Evolutionary conservation across 2,329 filamentous ascomycete species (phyloP), one percentile per base, ranked within the genome.

Genomic region (Cadophora luteo-olivacea): DNA sequence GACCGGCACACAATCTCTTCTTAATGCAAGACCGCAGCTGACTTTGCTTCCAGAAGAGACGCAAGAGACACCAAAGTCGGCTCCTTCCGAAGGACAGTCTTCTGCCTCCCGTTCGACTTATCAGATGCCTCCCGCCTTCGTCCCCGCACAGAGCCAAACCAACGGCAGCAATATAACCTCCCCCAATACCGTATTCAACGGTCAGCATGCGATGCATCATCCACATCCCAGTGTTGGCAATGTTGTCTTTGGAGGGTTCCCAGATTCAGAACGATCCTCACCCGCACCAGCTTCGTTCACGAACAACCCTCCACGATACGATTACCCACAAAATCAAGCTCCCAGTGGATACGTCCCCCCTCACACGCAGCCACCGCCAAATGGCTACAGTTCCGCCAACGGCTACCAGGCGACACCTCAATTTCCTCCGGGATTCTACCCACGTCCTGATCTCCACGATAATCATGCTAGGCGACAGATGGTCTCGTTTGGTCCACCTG

Each of bases 191-290:
- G 51, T 62, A 19, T 72, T 73, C 64, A 73, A 73, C 41, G 74
- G 74, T 67, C 69, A 77, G 64, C 70, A 77, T 72, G 72, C 76
- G 70, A 74, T 84, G 72, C 85, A 88, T 71, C 84, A 87, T 63
- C 77, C 82, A 51, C 86, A 85, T 65, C 83, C 82, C 16, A 89
- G 85, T 75, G 84, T 84, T 68, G 82, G 85, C 48, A 88, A 84
- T 75, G 79, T 89, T 63, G 82, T 88, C 70, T 89, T 89, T 73
- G 85, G 85, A 41, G 81, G 81, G 7, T 85, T 86, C 69, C 79
- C 83, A 38, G 84, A 82, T 22, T 89, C 88, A 14, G 84, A 85
- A 73, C 84, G 82, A 64, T 85, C 87, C 0, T 90, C 88, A 5
- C 88, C 88, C 1, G 85, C 81, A 24, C 83, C 83, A 36, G 75